These are phyloP conservation scores for Trifolium fragiferum DNA, from an alignment of 306 rosid species.

Conservation along the genomic window DNA sequence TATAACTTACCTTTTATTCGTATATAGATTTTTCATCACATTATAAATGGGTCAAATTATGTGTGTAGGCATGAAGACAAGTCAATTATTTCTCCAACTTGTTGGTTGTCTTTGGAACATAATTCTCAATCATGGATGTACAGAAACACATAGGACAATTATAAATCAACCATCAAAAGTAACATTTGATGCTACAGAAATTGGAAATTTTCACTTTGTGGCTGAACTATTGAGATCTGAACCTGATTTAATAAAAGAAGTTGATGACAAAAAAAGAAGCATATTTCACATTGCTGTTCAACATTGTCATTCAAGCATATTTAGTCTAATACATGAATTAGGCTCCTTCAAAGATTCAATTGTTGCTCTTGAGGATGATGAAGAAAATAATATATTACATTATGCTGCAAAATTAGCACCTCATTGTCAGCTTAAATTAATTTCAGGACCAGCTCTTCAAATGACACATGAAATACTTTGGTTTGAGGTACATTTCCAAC, in stretches of 20 bases:
- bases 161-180: constrained; percentile 45
- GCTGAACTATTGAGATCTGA: constrained; percentile 39
- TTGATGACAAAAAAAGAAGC: constrained; percentile 41
- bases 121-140: not conserved
- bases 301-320: constrained; percentile 47
- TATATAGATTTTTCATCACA: no score
- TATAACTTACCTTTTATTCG: no score
- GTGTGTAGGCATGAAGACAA: constrained; percentile 12
- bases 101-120: constrained; percentile 42
- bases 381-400: constrained; percentile 45
- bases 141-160: constrained; percentile 19
- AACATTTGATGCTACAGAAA: constrained; percentile 44
- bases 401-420: constrained; percentile 52
- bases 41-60: constrained; percentile 15
- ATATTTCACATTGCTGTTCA: constrained; percentile 54
- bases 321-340: constrained; percentile 40
- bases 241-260: constrained; percentile 52
- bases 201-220: constrained; percentile 50
- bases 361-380: constrained; percentile 34
- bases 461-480: constrained; percentile 52
- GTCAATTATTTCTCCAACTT: constrained; percentile 37
- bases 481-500: constrained; percentile 48
- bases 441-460: constrained; percentile 53
- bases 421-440: constrained; percentile 27
- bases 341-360: constrained; percentile 41